phyloP scores from a whole-genome alignment of 1,284 basidiomycete genomes.

The Microbotryomycetes sp. region DNA sequence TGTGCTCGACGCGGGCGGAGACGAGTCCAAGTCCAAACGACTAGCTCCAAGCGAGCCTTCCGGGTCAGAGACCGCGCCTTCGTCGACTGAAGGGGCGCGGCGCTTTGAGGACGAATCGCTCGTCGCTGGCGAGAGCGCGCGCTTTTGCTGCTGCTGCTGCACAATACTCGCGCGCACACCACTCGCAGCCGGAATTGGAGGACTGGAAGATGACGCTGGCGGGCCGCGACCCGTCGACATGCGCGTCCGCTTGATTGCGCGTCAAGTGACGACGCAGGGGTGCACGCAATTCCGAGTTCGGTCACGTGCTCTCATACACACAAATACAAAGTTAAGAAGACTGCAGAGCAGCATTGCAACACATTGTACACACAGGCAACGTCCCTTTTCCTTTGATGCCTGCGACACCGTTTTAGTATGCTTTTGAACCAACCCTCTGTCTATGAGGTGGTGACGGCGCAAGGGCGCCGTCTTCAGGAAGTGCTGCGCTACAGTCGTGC shows the following conservation, averaged over 20 bases:
- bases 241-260: too few species aligned
- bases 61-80: slow-evolving; percentile 10
- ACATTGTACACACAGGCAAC: background rate
- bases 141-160: background rate
- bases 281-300: too few species aligned
- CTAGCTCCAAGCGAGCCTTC: slow-evolving; percentile 28
- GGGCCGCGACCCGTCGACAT: background rate
- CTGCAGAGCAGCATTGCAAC: background rate
- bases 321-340: background rate
- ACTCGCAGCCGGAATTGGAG: too few species aligned
- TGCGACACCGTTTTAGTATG: background rate
- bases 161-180: background rate
- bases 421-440: background rate
- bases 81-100: slow-evolving; percentile 23
- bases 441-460: background rate
- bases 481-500: background rate
- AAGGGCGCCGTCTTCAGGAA: too few species aligned
- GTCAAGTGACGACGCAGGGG: too few species aligned
- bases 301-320: background rate
- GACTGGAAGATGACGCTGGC: background rate
- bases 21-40: slow-evolving; percentile 17
- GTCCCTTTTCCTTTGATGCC: background rate
- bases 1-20: background rate
- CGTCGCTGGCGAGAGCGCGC: slow-evolving; percentile 4
- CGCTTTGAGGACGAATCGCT: background rate